These are phyloP conservation scores for Microcyclosporella mali DNA, from an alignment of 2,329 filamentous ascomycete genomes.

Conservation along the genomic window DNA sequence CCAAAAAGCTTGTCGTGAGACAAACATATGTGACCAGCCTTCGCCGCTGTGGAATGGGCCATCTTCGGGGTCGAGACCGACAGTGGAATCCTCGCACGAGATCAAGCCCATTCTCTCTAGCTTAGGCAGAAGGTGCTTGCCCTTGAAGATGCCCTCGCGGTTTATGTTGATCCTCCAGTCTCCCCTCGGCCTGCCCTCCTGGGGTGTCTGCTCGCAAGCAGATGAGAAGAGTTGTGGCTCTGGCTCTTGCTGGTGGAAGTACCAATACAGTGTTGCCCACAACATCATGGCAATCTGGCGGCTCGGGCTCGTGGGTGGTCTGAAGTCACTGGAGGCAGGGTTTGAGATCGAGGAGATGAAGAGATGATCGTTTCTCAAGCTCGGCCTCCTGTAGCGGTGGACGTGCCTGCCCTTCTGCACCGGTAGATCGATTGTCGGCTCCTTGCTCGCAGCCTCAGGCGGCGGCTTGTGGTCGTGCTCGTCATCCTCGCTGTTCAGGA, in stretches of 20 bases:
- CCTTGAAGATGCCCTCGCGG: constrained; percentile 80
- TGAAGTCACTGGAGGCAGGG: constrained; percentile 72
- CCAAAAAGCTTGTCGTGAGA: constrained; percentile 79
- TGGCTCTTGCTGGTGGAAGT: constrained; percentile 83
- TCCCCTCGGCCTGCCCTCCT: constrained; percentile 65
- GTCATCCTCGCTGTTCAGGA: constrained; percentile 64
- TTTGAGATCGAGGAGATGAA: constrained; percentile 91
- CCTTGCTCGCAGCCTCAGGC: constrained; percentile 8
- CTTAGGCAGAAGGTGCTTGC: constrained; percentile 77
- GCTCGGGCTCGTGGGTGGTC: constrained; percentile 71
- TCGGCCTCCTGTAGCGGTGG: constrained; percentile 67
- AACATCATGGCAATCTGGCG: constrained; percentile 94
- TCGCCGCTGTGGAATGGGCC: constrained; percentile 47
- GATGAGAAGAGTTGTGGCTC: constrained; percentile 56
- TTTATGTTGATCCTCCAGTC: constrained; percentile 84
- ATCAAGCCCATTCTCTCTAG: constrained; percentile 90
- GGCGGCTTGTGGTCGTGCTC: constrained; percentile 26
- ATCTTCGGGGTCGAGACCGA: constrained; percentile 58
- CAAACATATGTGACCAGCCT: constrained; percentile 75
- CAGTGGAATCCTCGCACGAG: constrained; percentile 65
- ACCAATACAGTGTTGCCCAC: constrained; percentile 93
- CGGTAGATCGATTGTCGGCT: constrained; percentile 15
- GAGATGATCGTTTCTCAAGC: constrained; percentile 69
- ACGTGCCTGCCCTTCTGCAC: constrained; percentile 37
- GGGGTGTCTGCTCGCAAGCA: constrained; percentile 57